Evolutionary conservation across 2,329 filamentous ascomycete genomes (phyloP), one percentile per base, ranked within the genome.

Genomic region (Colletotrichum salicis): DNA sequence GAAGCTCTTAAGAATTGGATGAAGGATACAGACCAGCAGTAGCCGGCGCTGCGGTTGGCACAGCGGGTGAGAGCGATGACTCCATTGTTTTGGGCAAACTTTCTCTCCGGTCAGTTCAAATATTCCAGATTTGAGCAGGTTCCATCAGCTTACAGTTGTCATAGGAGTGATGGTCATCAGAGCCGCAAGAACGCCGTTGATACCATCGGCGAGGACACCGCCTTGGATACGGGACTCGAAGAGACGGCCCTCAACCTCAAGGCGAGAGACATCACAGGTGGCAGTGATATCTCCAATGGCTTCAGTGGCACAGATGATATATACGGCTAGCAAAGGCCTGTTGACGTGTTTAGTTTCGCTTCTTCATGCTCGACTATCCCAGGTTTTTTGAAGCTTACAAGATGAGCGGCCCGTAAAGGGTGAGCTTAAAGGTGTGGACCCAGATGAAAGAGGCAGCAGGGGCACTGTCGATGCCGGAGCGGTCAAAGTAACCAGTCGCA

Each of bases 11-110:
- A 31, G 27, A 59, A 12, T 6, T 4, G 29, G 31, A 12, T 31
- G 10, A 15, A 6, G 27, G 22, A 24, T 37, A 37, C 29, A 10
- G 67, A 70, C 67, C 91, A 93, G 60, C 91, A 92, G 79, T 94
- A 95, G 5, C 94, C 94, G 5, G 93, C 94, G 58, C 91, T 92
- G 65, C 94, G 89, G 80, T 94, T 96, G 1, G 94, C 94, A 79
- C 93, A 96, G 19, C 93, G 88, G 0, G 94, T 96, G 56, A 96
- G 85, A 0, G 93, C 92, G 72, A 96, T 95, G 63, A 96, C 93
- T 45, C 93, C 93, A 79, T 96, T 95, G 84, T 96, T 96, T 80
- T 95, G 93, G 0, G 93, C 93, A 76, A 95, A 95, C 60, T 72
- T 24, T 27, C 48, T 27, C 48, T n/a, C 24, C 4, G 13, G 11